Percentiles rank a stretch among this genome's conserved stretches.
Conservation (phyloP, 2,329 filamentous ascomycete species). For the Fusarium sp. region DNA sequence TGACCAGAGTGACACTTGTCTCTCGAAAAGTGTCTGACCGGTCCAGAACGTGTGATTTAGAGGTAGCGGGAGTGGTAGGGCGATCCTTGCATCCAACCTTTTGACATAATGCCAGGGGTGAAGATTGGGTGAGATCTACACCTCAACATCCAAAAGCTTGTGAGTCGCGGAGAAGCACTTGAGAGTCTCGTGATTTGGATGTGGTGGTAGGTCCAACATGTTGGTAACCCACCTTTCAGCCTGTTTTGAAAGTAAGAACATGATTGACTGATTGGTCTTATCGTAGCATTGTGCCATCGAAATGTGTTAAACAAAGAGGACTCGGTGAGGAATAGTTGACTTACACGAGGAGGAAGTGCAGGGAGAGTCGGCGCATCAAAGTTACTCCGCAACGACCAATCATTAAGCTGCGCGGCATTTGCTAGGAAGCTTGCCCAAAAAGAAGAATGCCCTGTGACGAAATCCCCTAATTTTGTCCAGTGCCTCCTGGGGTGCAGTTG, state of each 20-base stretch:
- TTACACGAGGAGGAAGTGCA: constrained; percentile 17
- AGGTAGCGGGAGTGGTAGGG: constrained; percentile 18
- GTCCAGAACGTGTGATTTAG: constrained; percentile 32
- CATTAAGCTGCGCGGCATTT: background rate
- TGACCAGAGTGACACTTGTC: constrained; percentile 30
- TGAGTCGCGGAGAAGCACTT: constrained; percentile 12
- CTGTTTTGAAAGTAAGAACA: background rate
- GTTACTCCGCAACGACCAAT: constrained; percentile 29
- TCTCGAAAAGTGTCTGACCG: constrained; percentile 22
- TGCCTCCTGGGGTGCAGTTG: background rate
- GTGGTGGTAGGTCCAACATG: constrained; percentile 2
- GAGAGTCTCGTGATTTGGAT: constrained; percentile 21
- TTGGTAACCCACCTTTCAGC: constrained; percentile 14
- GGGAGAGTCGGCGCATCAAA: constrained; percentile 17
- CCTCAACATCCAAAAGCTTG: background rate
- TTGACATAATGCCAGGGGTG: constrained; percentile 19
- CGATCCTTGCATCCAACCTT: constrained; percentile 26
- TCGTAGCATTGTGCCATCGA: constrained; percentile 20
- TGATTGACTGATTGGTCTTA: constrained; percentile 20
- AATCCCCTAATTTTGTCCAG: background rate
- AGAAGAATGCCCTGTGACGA: background rate
- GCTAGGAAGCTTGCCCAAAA: background rate
- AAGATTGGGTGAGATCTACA: constrained; percentile 26
- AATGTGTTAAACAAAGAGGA: constrained; percentile 26
- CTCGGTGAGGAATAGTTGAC: constrained; percentile 32